These are phyloP conservation scores for Aspergillus ibericus DNA, from an alignment of 2,329 filamentous ascomycete genomes.

Conservation along the genomic window DNA sequence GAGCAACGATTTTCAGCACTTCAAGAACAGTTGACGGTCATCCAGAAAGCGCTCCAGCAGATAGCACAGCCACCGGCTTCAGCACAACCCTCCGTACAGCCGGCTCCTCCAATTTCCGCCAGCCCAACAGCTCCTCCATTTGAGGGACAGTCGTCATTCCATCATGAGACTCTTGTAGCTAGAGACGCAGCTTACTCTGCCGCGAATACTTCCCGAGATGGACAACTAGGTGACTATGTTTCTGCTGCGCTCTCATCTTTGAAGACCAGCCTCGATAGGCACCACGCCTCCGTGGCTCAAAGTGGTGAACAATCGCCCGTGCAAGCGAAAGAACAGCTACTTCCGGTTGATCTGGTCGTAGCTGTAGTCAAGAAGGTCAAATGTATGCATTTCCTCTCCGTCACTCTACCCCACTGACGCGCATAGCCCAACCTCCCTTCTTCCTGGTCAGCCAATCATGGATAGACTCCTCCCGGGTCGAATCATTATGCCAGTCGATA, in stretches of 20 bases:
- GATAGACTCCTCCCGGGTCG: constrained; percentile 21
- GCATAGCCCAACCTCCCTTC: constrained; percentile 25
- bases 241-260: constrained; percentile 21
- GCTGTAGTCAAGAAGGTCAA: constrained; percentile 24
- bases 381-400: constrained; percentile 3
- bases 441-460: constrained; percentile 28
- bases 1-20: constrained; percentile 19
- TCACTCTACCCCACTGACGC: background rate
- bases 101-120: constrained; percentile 13
- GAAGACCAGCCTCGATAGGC: constrained; percentile 19
- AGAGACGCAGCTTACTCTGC: constrained; percentile 26
- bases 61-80: constrained; percentile 10
- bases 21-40: constrained; percentile 20
- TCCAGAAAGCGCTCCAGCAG: constrained; percentile 20
- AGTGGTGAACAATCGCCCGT: background rate
- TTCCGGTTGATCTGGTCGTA: constrained; percentile 22
- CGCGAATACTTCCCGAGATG: constrained; percentile 10
- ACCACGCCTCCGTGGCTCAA: constrained; percentile 3
- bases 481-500: constrained; percentile 23
- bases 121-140: constrained; percentile 22
- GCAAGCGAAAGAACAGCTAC: constrained; percentile 7
- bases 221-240: constrained; percentile 19
- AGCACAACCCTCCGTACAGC: background rate
- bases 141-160: constrained; percentile 27
- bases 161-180: constrained; percentile 25